A percentile compares a stretch with the other conserved stretches of the same genome.
phyloP scores from a whole-genome alignment of 129 eudicot species.

The Logfia minima region DNA sequence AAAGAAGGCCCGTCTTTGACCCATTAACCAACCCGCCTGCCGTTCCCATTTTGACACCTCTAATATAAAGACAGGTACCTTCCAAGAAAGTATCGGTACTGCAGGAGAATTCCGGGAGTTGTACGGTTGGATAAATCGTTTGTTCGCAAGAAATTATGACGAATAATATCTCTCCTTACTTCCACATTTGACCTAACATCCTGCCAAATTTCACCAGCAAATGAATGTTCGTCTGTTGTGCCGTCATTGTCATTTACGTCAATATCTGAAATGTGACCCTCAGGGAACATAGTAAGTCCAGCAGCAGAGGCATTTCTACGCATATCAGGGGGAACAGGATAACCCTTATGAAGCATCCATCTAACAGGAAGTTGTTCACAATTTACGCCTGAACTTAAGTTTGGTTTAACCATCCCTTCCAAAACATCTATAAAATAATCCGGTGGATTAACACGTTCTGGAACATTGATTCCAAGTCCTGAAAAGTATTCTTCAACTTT shows the following conservation, averaged over 20 bases:
- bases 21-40: neutral
- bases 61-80: slow-evolving; percentile 44
- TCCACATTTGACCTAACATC: slow-evolving; percentile 61
- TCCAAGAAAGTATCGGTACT: slow-evolving; percentile 79
- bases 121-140: slow-evolving; percentile 70
- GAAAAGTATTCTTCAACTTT: slow-evolving; percentile 81
- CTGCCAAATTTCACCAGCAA: slow-evolving; percentile 57
- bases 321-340: slow-evolving; percentile 79
- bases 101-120: slow-evolving; percentile 73
- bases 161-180: slow-evolving; percentile 53
- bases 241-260: slow-evolving; percentile 17
- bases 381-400: slow-evolving; percentile 46
- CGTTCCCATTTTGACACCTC: neutral
- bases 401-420: slow-evolving; percentile 71
- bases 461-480: slow-evolving; percentile 70
- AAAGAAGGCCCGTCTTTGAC: neutral
- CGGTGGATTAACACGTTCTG: slow-evolving; percentile 87
- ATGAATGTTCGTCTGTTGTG: slow-evolving; percentile 55
- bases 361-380: slow-evolving; percentile 69
- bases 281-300: slow-evolving; percentile 38
- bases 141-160: slow-evolving; percentile 64
- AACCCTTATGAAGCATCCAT: slow-evolving; percentile 79
- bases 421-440: slow-evolving; percentile 74
- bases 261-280: slow-evolving; percentile 25
- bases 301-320: slow-evolving; percentile 33